Evolutionary conservation across 208 protist species (phyloP).

Genomic region (Porcisia hertigi): DNA sequence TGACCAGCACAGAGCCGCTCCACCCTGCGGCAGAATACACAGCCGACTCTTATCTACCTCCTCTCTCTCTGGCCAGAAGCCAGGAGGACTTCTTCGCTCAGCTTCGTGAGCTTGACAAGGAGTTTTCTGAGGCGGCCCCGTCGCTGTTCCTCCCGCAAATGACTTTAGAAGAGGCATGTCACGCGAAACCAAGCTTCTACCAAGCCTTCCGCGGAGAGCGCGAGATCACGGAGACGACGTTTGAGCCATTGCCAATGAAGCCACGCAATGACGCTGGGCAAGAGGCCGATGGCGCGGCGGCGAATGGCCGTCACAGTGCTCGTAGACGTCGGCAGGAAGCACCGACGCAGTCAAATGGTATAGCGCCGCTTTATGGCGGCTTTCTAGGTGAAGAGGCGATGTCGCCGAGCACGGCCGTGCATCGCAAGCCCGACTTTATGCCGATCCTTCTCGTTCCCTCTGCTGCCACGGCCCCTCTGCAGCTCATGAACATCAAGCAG

Average conservation of each 20-base stretch:
- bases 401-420: constrained; percentile 45
- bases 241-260: constrained; percentile 15
- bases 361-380: constrained; percentile 28
- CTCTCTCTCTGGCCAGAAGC: constrained; percentile 19
- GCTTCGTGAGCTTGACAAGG: constrained; percentile 42
- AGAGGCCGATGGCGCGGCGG: constrained; percentile 6
- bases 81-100: constrained; percentile 37
- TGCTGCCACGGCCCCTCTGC: constrained; percentile 68
- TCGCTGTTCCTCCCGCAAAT: constrained; percentile 58
- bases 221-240: constrained; percentile 27
- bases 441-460: constrained; percentile 82
- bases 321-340: constrained; percentile 18
- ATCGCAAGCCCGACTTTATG: constrained; percentile 75
- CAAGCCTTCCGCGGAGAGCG: constrained; percentile 40
- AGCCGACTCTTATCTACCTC: constrained; percentile 13
- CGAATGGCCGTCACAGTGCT: constrained; percentile 11
- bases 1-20: constrained; percentile 55
- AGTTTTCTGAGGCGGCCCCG: constrained; percentile 39
- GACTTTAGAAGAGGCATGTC: constrained; percentile 65
- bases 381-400: constrained; percentile 30
- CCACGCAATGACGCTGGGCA: not conserved
- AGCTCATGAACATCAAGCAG: constrained; percentile 82
- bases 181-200: constrained; percentile 48
- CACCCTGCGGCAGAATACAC: constrained; percentile 36
- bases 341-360: not conserved